Percentiles rank a stretch among this genome's conserved stretches.
Evolutionary conservation across 306 rosid species (phyloP).

Genomic region (Cyamopsis tetragonoloba): DNA sequence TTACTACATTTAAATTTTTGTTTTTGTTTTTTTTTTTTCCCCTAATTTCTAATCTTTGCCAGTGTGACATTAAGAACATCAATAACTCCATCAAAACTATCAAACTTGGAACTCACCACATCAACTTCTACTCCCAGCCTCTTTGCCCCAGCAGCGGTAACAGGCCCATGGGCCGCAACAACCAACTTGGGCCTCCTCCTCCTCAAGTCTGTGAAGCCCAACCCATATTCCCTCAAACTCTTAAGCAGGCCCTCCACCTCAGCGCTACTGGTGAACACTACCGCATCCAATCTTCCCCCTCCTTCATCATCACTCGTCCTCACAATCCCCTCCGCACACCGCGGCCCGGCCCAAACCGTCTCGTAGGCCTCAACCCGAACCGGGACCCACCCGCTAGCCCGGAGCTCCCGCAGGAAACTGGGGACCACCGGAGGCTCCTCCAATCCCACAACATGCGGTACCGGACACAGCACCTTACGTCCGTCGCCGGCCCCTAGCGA

Average conservation of each 20-base stretch:
- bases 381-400: conserved; percentile 41
- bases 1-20: not conserved
- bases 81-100: conserved; percentile 68
- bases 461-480: conserved; percentile 54
- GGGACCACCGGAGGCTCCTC: conserved; percentile 78
- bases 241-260: conserved; percentile 82
- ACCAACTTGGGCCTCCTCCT: conserved; percentile 40
- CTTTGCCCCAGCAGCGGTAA: conserved; percentile 60
- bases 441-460: conserved; percentile 48
- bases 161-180: conserved; percentile 76
- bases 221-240: conserved; percentile 52
- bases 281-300: conserved; percentile 47
- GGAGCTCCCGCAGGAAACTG: conserved; percentile 46
- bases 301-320: conserved; percentile 34
- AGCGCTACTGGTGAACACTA: conserved; percentile 73
- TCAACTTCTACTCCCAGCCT: conserved; percentile 67
- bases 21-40: too few relatives aligned
- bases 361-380: conserved; percentile 62
- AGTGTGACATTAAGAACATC: conserved; percentile 43
- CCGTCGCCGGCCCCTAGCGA: conserved; percentile 48
- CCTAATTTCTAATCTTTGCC: conserved; percentile 16
- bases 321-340: conserved; percentile 52
- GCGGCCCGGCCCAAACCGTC: conserved; percentile 66
- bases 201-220: conserved; percentile 49
- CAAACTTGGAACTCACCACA: conserved; percentile 60